Evolutionary conservation across 345 rosid species (phyloP), one percentile per base, ranked within the genome.

Genomic region (Boechera divaricarpa): DNA sequence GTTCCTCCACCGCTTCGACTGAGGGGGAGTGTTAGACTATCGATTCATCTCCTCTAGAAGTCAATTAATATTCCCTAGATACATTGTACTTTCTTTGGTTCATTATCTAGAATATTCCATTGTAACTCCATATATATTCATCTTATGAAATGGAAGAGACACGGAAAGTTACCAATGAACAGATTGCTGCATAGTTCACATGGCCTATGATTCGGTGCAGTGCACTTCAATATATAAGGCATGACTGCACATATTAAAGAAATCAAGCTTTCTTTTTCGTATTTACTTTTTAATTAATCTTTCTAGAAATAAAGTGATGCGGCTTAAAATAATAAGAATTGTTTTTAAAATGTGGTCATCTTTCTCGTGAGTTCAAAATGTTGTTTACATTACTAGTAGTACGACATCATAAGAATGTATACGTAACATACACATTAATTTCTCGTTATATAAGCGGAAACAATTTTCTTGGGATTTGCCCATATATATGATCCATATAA

Each of bases 181-280:
- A n/a, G n/a, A n/a, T n/a, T 26, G 47, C 72, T 35, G 59, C 73
- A 67, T 48, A 18, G 21, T 48, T 59, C 68, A 75, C 73, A 67
- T 49, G 73, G 79, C 63, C 31, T 67, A 52, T 68, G 74, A 76
- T 76, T 68, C 69, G 79, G 69, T 76, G 67, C 79, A 68, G 38
- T 68, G 63, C 69, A 68, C 69, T 54, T 59, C 61, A 21, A 51
- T 18, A 11, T 41, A 38, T 51, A 68, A 39, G 79, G 60, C 79
- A 68, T 68, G 74, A 76, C 79, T 38, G 68, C 79, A 76, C 79
- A 68, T 51, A 38, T 48, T 31, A 51, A 39, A 41, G 69, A 76
- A 59, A 38, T 49, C 60, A 75, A 36, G 31, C 53, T 67, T 66
- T 58, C 12, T 66, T 75, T 75, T 45, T 33, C 49, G 4, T 57